Conservation (phyloP, 1,139 yeast species). For the Cylindricascospora bacillispora region DNA sequence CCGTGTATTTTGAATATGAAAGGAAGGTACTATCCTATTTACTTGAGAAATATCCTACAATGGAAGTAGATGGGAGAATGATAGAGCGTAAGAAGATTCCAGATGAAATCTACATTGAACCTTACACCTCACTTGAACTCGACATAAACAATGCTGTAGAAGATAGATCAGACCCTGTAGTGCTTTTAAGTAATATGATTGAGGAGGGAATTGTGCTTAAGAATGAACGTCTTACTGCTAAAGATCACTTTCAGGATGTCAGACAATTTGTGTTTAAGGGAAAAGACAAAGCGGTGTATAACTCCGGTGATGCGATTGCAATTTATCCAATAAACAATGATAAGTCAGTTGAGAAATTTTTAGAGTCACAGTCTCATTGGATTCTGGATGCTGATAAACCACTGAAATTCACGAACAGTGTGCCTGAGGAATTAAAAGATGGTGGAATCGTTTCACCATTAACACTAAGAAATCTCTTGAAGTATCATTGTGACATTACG, state of each 20-base stretch:
- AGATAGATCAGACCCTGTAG: constrained; percentile 3
- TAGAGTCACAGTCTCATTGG: constrained; percentile 65
- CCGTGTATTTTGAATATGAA: constrained; percentile 68
- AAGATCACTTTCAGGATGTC: constrained; percentile 83
- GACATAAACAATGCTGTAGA: not conserved
- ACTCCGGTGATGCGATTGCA: constrained; percentile 73
- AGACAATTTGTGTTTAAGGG: constrained; percentile 41
- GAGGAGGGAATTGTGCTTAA: constrained; percentile 32
- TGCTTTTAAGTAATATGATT: constrained; percentile 7
- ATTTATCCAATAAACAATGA: constrained; percentile 65
- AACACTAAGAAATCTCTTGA: constrained; percentile 61
- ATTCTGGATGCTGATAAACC: constrained; percentile 44
- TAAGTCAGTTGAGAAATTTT: constrained; percentile 47
- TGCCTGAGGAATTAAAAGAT: constrained; percentile 27
- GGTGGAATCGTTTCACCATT: constrained; percentile 49
- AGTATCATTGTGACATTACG: constrained; percentile 68
- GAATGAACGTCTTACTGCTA: constrained; percentile 51
- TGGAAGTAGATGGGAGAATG: constrained; percentile 10
- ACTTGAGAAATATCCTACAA: constrained; percentile 28
- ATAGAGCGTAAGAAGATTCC: constrained; percentile 14
- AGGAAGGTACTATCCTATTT: constrained; percentile 36
- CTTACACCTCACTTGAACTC: constrained; percentile 15
- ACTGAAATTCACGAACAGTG: constrained; percentile 17
- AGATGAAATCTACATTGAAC: constrained; percentile 18
- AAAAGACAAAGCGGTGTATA: constrained; percentile 28